Percentiles rank a stretch among this genome's conserved stretches.
Evolutionary conservation across 306 rosid species (phyloP).

Genomic region (Ormosia emarginata): DNA sequence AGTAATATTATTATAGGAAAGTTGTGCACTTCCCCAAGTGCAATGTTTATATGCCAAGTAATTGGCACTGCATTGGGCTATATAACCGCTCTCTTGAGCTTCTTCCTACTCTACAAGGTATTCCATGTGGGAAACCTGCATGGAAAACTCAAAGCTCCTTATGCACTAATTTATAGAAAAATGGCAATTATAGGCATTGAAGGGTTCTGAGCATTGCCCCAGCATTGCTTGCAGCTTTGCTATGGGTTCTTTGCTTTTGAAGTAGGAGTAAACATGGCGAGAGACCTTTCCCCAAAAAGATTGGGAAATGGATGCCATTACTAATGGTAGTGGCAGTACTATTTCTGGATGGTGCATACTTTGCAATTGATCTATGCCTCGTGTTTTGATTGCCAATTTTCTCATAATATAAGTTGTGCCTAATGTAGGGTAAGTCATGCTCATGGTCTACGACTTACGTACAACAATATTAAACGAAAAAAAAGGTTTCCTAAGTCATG

Average conservation of each 20-base stretch:
- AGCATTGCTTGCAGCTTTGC: conserved; percentile 72
- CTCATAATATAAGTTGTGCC: too few species aligned
- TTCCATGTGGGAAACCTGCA: conserved; percentile 55
- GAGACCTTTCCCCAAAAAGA: conserved; percentile 44
- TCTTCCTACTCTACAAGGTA: conserved; percentile 62
- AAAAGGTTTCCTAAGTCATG: too few species aligned
- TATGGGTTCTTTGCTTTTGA: conserved; percentile 39
- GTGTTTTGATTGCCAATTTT: too few species aligned
- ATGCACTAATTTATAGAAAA: conserved; percentile 53
- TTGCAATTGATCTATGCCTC: conserved; percentile 73
- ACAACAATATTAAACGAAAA: too few species aligned
- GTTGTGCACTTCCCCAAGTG: conserved; percentile 62
- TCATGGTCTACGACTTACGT: too few species aligned
- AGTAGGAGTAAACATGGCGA: conserved; percentile 25
- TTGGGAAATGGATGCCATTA: conserved; percentile 88
- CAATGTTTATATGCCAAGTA: conserved; percentile 83
- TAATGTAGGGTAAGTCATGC: too few species aligned
- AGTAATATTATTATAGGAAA: too few species aligned
- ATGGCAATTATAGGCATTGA: conserved; percentile 39
- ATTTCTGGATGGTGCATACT: conserved; percentile 84
- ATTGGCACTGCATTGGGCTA: conserved; percentile 79
- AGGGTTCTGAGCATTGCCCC: conserved; percentile 70
- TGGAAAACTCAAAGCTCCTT: conserved; percentile 94
- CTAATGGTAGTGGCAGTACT: conserved; percentile 96
- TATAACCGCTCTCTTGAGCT: conserved; percentile 70